Conservation (phyloP, 78 protist genomes). For the Capsaspora owczarzaki region DNA sequence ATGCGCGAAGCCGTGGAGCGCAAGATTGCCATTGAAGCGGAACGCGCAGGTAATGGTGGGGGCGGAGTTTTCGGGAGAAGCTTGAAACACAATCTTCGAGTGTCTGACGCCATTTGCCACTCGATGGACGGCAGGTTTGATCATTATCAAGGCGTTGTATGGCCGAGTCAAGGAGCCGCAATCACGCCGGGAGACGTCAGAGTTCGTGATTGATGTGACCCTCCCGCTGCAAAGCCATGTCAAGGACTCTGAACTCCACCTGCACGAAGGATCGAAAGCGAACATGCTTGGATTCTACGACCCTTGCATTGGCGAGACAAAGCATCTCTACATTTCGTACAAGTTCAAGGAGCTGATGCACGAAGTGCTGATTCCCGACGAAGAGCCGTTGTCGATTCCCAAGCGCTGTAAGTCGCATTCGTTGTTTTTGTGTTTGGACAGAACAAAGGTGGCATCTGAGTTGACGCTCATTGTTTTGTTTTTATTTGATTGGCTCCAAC, state of each 20-base stretch:
- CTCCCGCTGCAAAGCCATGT: slow-evolving; percentile 42
- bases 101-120: too few relatives aligned
- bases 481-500: too few relatives aligned
- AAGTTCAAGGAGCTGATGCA: slow-evolving; percentile 36
- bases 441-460: too few relatives aligned
- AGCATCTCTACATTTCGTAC: slow-evolving; percentile 34
- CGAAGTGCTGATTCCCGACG: slow-evolving; percentile 15
- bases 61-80: neutral
- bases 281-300: slow-evolving; percentile 45
- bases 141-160: neutral
- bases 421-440: too few relatives aligned
- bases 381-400: slow-evolving; percentile 32
- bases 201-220: slow-evolving; percentile 28
- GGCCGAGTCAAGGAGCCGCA: neutral
- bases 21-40: neutral
- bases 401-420: slow-evolving; percentile 43
- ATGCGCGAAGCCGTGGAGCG: neutral
- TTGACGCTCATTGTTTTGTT: too few relatives aligned
- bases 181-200: neutral
- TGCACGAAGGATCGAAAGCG: slow-evolving; percentile 30
- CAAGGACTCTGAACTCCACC: slow-evolving; percentile 26
- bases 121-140: neutral
- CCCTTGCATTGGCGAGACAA: slow-evolving; percentile 34
- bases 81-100: neutral
- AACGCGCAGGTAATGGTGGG: neutral